A percentile compares a stretch with the other conserved stretches of the same genome.
These are phyloP conservation scores for Plasmodiophora brassicae DNA, from an alignment of 208 protist genomes.

Conservation along the genomic window DNA sequence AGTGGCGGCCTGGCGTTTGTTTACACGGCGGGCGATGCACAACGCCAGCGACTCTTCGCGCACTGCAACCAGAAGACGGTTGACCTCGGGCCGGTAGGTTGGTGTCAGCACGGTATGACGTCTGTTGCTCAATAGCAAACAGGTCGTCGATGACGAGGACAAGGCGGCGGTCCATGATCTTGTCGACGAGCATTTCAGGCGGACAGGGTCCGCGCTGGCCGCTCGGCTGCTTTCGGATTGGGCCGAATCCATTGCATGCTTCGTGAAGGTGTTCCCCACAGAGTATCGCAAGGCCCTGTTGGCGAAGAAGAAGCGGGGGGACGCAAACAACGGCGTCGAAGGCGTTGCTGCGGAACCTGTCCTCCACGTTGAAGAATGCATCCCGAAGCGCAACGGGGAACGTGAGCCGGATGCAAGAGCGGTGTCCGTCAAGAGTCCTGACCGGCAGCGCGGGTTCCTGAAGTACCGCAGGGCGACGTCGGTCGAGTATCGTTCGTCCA, in stretches of 20 bases:
- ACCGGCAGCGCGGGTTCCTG: too few species aligned
- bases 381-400: too few species aligned
- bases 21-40: not conserved
- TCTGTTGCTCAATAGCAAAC: slow-evolving; percentile 56
- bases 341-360: not conserved
- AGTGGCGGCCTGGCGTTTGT: slow-evolving; percentile 65
- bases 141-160: slow-evolving; percentile 37
- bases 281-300: slow-evolving; percentile 29
- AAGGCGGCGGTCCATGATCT: slow-evolving; percentile 50
- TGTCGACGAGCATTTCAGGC: slow-evolving; percentile 56
- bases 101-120: slow-evolving; percentile 28
- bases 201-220: slow-evolving; percentile 56
- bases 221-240: slow-evolving; percentile 57
- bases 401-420: too few species aligned
- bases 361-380: too few species aligned
- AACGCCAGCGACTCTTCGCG: not conserved
- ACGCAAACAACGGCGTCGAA: not conserved
- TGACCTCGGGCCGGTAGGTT: not conserved
- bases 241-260: slow-evolving; percentile 33
- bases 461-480: too few species aligned
- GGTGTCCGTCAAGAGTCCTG: too few species aligned
- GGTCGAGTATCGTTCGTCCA: not conserved
- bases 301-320: not conserved
- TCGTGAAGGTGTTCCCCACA: slow-evolving; percentile 43
- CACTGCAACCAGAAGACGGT: not conserved